Percentiles rank a stretch among this genome's conserved stretches.
Conservation (phyloP, 2,329 filamentous ascomycete species). For the Colletotrichum camelliae region DNA sequence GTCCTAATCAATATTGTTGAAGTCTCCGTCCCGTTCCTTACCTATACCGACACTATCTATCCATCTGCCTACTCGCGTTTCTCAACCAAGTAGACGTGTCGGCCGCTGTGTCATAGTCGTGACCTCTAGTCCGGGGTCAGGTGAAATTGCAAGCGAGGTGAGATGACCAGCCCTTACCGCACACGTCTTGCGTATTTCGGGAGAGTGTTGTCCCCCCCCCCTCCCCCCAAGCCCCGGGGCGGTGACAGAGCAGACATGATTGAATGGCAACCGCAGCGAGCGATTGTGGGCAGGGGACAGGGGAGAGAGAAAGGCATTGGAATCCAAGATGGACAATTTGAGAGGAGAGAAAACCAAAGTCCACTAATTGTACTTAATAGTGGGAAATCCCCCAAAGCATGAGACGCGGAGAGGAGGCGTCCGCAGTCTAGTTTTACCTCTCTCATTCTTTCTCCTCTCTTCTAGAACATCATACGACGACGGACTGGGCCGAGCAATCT, state of each 20-base stretch:
- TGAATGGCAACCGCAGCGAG: not conserved
- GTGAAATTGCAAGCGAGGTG: not conserved
- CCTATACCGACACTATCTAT: not conserved
- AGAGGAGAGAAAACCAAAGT: not conserved
- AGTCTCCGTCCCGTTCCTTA: not conserved
- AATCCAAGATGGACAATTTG: not conserved
- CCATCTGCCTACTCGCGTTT: not conserved
- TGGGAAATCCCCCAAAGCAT: not conserved
- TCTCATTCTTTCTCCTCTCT: not conserved
- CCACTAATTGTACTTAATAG: conserved; percentile 13
- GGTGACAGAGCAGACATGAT: not conserved
- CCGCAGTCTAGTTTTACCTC: not conserved
- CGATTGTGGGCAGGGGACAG: not conserved
- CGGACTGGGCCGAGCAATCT: not conserved
- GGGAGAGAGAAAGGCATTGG: not conserved
- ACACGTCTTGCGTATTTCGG: not conserved
- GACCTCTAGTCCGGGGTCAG: not conserved
- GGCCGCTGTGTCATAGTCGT: not conserved
- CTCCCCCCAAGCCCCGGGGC: not conserved
- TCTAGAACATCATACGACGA: not conserved
- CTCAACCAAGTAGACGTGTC: not conserved
- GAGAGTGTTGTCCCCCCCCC: not conserved
- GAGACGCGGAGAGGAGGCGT: not conserved
- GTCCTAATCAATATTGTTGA: not conserved
- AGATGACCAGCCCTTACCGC: not conserved